phyloP scores from a whole-genome alignment of 306 rosid species.

The Gillenia trifoliata region DNA sequence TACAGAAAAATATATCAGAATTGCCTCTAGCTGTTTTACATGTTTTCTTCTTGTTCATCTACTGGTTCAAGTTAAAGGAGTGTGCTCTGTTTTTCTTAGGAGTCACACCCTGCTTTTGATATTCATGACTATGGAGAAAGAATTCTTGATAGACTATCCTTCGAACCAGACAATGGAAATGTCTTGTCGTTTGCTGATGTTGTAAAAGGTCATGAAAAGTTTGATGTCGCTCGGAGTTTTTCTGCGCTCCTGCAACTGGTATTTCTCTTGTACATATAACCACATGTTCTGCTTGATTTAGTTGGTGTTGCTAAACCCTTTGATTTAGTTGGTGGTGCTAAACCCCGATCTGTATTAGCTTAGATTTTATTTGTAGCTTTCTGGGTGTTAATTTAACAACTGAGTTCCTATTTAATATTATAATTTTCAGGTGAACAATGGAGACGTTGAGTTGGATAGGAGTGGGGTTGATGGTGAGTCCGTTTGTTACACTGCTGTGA shows the following conservation, averaged over 20 bases:
- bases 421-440: constrained; percentile 78
- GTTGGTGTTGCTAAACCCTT: background rate
- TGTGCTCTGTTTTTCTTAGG: constrained; percentile 39
- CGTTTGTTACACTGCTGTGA: constrained; percentile 48
- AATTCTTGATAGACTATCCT: constrained; percentile 59
- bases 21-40: background rate
- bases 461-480: constrained; percentile 38
- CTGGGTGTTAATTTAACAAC: background rate
- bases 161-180: constrained; percentile 37
- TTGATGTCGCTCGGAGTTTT: constrained; percentile 79
- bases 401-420: background rate
- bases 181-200: constrained; percentile 58
- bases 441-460: constrained; percentile 60
- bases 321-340: background rate
- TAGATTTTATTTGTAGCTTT: background rate
- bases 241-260: constrained; percentile 93
- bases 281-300: background rate
- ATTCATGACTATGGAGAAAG: constrained; percentile 70
- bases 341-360: background rate
- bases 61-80: constrained; percentile 22
- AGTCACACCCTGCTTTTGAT: constrained; percentile 72
- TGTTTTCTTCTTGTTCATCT: constrained; percentile 1
- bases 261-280: constrained; percentile 13
- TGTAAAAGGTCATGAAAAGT: constrained; percentile 66
- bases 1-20: background rate